phyloP scores from a whole-genome alignment of 371 early-diverging fungal genomes.

The Zancudomyces culisetae region DNA sequence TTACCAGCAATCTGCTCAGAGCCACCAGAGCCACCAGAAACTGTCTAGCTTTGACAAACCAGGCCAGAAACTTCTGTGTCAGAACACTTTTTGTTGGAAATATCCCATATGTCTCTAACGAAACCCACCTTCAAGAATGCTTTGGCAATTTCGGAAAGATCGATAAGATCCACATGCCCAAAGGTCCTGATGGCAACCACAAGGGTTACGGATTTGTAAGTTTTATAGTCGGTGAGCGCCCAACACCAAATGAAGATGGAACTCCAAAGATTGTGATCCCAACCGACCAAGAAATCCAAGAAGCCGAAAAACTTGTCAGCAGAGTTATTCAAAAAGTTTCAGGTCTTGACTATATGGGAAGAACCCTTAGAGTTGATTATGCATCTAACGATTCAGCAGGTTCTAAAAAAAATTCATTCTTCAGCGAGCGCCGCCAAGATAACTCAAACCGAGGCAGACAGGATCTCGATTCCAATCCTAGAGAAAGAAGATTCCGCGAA shows the following conservation, averaged over 20 bases:
- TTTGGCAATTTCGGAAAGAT: neutral
- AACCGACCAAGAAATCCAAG: neutral
- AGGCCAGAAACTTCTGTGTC: neutral
- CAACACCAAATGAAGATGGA: neutral
- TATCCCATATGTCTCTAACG: neutral
- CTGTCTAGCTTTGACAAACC: no score
- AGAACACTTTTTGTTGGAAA: neutral
- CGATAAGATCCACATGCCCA: neutral
- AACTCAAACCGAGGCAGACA: no score
- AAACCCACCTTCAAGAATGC: neutral
- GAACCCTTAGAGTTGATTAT: neutral
- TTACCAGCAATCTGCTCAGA: no score
- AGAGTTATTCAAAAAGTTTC: neutral
- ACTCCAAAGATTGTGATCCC: neutral
- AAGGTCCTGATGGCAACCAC: neutral
- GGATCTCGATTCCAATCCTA: no score
- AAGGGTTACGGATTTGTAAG: neutral
- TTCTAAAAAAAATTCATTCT: no score
- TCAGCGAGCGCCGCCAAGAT: no score
- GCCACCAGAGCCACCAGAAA: no score
- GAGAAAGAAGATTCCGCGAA: no score
- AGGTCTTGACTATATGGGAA: neutral
- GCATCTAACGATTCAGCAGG: no score
- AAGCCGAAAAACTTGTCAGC: neutral
- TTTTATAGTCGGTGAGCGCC: neutral